phyloP scores from a whole-genome alignment of 1,284 basidiomycete species.

The Leccinum angustisporum region DNA sequence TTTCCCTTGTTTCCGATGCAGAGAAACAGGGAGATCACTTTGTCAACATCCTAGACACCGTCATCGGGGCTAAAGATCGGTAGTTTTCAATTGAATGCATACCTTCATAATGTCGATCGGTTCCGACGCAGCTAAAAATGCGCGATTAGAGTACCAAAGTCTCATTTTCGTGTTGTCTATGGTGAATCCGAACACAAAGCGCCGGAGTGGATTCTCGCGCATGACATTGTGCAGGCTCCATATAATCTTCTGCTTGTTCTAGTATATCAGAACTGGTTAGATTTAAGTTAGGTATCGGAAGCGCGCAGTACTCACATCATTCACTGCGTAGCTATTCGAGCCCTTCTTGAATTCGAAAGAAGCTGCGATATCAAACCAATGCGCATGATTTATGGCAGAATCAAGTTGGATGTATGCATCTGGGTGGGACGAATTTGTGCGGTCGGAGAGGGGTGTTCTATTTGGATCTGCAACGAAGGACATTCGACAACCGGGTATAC shows the following conservation, averaged over 20 bases:
- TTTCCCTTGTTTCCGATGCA: not conserved
- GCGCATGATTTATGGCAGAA: not conserved
- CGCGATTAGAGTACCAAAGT: not conserved
- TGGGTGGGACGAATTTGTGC: not conserved
- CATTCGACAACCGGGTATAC: not conserved
- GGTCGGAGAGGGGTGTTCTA: not conserved
- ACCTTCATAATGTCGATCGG: not conserved
- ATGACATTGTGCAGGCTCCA: not conserved
- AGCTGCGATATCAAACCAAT: not conserved
- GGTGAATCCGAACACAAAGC: not conserved
- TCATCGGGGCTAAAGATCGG: not conserved
- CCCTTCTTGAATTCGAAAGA: not conserved
- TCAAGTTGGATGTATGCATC: not conserved
- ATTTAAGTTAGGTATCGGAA: not conserved
- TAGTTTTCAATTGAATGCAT: not conserved
- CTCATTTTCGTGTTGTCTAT: not conserved
- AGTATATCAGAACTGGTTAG: not conserved
- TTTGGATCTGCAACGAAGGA: not conserved
- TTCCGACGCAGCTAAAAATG: not conserved
- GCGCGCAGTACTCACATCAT: not conserved
- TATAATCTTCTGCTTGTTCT: not conserved
- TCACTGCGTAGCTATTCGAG: not conserved
- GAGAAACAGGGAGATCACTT: constrained; percentile 10
- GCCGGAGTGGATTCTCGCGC: not conserved
- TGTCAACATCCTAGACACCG: not conserved